Conservation (phyloP, 2,329 filamentous ascomycete species). For the Gyromitra esculenta region DNA sequence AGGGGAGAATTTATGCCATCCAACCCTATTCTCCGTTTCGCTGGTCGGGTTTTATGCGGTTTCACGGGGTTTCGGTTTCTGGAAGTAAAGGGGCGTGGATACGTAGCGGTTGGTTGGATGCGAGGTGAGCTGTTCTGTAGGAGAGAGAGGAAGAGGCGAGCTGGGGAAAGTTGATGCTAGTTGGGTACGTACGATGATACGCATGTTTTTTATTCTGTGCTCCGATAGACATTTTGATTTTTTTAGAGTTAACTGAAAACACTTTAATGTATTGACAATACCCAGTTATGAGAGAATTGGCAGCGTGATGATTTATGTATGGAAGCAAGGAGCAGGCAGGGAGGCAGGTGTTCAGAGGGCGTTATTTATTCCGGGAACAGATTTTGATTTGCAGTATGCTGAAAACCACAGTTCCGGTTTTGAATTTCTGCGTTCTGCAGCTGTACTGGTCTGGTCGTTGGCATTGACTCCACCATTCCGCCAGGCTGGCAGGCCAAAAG, state of each 20-base stretch:
- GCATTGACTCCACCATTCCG: constrained; percentile 42
- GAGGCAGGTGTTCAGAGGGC: background rate
- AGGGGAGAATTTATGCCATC: constrained; percentile 41
- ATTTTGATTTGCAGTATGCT: constrained; percentile 22
- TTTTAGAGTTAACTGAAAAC: constrained; percentile 29
- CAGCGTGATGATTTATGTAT: constrained; percentile 3
- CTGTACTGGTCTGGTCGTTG: constrained; percentile 28
- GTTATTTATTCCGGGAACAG: constrained; percentile 11
- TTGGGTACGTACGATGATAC: background rate
- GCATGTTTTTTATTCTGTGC: constrained; percentile 20
- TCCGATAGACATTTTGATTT: background rate
- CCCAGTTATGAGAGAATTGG: constrained; percentile 13
- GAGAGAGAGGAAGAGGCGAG: constrained; percentile 20
- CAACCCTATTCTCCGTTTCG: constrained; percentile 44
- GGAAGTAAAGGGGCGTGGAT: constrained; percentile 41
- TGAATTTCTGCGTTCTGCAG: constrained; percentile 35
- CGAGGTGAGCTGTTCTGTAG: constrained; percentile 52
- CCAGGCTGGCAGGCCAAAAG: constrained; percentile 50
- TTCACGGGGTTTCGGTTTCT: constrained; percentile 51
- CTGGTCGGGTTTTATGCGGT: constrained; percentile 48
- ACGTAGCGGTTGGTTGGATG: constrained; percentile 53
- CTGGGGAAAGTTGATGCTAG: constrained; percentile 27
- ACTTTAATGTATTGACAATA: constrained; percentile 6
- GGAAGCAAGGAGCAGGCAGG: constrained; percentile 8
- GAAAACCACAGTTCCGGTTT: constrained; percentile 27